Base-by-base conservation (phyloP, 805 yeast species). In the Lachancea quebecensis region DNA sequence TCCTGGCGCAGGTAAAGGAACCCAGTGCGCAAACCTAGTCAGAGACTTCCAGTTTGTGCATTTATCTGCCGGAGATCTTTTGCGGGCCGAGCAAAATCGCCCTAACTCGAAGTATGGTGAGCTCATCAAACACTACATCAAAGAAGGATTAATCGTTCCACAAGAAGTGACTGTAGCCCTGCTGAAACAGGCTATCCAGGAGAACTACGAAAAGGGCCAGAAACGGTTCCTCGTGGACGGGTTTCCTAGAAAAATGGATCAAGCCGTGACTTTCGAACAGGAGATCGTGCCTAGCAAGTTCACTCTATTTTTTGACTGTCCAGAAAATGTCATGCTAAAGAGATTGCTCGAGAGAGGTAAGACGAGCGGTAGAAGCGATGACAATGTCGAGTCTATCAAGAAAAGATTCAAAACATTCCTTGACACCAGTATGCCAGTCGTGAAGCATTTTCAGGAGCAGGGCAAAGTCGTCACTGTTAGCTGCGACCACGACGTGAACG, bases 211-310 rank as follows among this genome's bases (percentile, higher is more conserved):
- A 2, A 60, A 71, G n/a, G 71, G 73, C 10, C 67, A 67, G 18
- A 56, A 53, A 11, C 79, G 79, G 54, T 91, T 90, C 64, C 70
- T 91, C 57, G 81, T 91, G 43, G 99, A 91, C 64, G 99, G 99
- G 0, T 91, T 93, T 76, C 99, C 99, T 40, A 78, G 98, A 64
- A 88, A 90, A 64, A 91, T 93, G 97, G 98, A 93, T 67, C 99
- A 91, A 71, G 98, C 98, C 0, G 48, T 84, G 35, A 85, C 91
- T n/a, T 91, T 91, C 63, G 98, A 91, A 68, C 79, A 84, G 34
- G 71, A 78, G 60, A 73, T 81, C 56, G 93, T 80, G 57, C 82
- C 74, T 64, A 82, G 86, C 50, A 71, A 79, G 21, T 77, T 83
- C 66, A 79, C 85, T 1, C 69, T 85, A 35, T 85, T 82, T 66